Percentiles rank a stretch among this genome's conserved stretches.
These are phyloP conservation scores for Colletotrichum sublineola DNA, from an alignment of 2,329 filamentous ascomycete genomes.

Conservation along the genomic window DNA sequence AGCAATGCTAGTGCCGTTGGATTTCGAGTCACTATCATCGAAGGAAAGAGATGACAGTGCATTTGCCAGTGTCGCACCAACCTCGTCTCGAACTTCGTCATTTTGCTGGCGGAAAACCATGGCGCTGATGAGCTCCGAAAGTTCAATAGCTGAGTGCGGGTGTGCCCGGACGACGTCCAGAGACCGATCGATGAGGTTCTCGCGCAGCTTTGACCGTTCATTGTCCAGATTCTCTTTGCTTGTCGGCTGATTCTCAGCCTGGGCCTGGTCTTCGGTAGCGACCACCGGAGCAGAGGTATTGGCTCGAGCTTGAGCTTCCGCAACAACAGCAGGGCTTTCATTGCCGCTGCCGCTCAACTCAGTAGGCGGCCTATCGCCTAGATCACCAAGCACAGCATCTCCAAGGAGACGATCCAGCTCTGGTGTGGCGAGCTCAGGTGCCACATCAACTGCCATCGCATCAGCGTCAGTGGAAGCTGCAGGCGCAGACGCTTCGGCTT, in stretches of 20 bases:
- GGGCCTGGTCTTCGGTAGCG: constrained; percentile 46
- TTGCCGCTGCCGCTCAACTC: constrained; percentile 46
- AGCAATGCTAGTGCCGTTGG: constrained; percentile 74
- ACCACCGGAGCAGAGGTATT: constrained; percentile 44
- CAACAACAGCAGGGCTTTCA: constrained; percentile 17
- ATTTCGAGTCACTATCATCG: constrained; percentile 76
- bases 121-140: constrained; percentile 86
- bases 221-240: constrained; percentile 85
- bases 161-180: constrained; percentile 91
- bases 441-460: constrained; percentile 51
- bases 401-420: constrained; percentile 46
- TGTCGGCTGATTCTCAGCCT: constrained; percentile 48
- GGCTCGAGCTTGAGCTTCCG: constrained; percentile 22
- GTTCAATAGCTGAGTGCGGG: constrained; percentile 88
- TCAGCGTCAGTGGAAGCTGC: constrained; percentile 42
- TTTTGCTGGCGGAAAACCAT: constrained; percentile 73
- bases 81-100: constrained; percentile 73
- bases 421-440: constrained; percentile 44
- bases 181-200: constrained; percentile 87
- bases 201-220: constrained; percentile 78
- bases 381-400: constrained; percentile 45
- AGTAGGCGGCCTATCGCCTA: constrained; percentile 44
- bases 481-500: constrained; percentile 44
- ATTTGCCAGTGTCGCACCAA: constrained; percentile 85
- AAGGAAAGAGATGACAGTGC: constrained; percentile 80